Evolutionary conservation across 164 flowering plant species (phyloP), one percentile per base, ranked within the genome.

Genomic region (Hamamelis virginiana): DNA sequence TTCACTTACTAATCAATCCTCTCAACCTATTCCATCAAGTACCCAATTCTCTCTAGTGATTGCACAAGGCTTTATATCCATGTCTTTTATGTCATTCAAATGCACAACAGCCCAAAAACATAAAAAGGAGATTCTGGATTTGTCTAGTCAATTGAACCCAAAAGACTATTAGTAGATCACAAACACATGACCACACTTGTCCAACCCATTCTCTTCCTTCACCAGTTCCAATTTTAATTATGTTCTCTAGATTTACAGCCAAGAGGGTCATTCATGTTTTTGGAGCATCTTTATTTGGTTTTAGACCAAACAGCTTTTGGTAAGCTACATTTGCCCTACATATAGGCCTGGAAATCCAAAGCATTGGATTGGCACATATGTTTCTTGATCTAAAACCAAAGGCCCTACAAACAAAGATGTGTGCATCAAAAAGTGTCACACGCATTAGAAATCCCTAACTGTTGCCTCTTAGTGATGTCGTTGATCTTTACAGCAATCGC

Each of bases 131-230:
- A 56, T 59, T 41, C 68, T 43, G 6, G 58, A 69, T 12, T 66
- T 72, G 53, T 23, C 9, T 19, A 53, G 66, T 52, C 65, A 67
- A 59, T 45, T 67, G 67, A 69, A 75, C 64, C 58, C 64, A 69
- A 9, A 28, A 43, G 55, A 21, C 21, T 51, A 57, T 27, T 43
- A 70, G 14, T 19, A 71, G 56, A 62, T 69, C 60, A 69, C 63
- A 74, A 59, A 45, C 38, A 53, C 25, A 28, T 65, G 74, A 64
- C 75, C 79, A 70, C 66, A 64, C 73, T 70, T 73, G 69, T 74
- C 75, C 57, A 52, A 18, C 16, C 58, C n/a, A 38, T 23, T 57
- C 51, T 33, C 41, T 66, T 44, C 26, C 25, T 41, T 56, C 66
- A 56, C 18, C 61, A 45, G 73, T 16, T 59, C 4, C 51, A 46